Conservation (phyloP, 192 early-diverging fungal genomes). For the Linnemannia schmuckeri region DNA sequence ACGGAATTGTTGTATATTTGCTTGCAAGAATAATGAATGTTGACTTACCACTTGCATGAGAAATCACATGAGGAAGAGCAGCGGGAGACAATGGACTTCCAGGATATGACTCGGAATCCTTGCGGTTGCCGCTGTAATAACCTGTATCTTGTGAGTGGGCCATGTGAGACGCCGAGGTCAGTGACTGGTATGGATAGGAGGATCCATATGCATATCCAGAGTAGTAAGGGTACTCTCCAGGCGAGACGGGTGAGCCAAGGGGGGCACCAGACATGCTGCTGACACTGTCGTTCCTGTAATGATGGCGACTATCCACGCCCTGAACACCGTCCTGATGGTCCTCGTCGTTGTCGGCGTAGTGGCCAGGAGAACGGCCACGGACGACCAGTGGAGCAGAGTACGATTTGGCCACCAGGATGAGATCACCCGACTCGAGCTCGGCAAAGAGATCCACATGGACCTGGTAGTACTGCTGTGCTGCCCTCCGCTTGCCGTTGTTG, state of each 20-base stretch:
- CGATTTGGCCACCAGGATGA: slow-evolving; percentile 71
- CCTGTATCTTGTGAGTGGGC: slow-evolving; percentile 30
- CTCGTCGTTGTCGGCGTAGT: slow-evolving; percentile 83
- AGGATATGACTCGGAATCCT: slow-evolving; percentile 46
- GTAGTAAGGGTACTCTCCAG: slow-evolving; percentile 43
- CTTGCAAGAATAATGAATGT: background rate
- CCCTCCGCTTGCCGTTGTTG: slow-evolving; percentile 94
- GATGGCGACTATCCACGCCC: slow-evolving; percentile 12
- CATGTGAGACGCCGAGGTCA: slow-evolving; percentile 43
- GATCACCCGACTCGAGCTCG: slow-evolving; percentile 71
- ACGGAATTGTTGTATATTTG: too few species aligned
- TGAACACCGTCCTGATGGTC: background rate
- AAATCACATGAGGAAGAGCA: slow-evolving; percentile 14
- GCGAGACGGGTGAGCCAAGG: slow-evolving; percentile 24
- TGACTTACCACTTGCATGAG: slow-evolving; percentile 14
- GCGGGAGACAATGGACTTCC: slow-evolving; percentile 37
- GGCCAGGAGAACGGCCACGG: slow-evolving; percentile 93
- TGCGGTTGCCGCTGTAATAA: slow-evolving; percentile 34
- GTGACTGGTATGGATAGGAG: slow-evolving; percentile 47
- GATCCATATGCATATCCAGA: slow-evolving; percentile 35
- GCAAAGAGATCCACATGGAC: slow-evolving; percentile 85
- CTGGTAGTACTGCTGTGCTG: slow-evolving; percentile 95
- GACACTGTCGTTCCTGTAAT: slow-evolving; percentile 52
- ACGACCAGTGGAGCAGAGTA: slow-evolving; percentile 91
- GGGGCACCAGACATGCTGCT: slow-evolving; percentile 34